Conservation (phyloP, 768 basidiomycete species). For the Boletus rex-veris region DNA sequence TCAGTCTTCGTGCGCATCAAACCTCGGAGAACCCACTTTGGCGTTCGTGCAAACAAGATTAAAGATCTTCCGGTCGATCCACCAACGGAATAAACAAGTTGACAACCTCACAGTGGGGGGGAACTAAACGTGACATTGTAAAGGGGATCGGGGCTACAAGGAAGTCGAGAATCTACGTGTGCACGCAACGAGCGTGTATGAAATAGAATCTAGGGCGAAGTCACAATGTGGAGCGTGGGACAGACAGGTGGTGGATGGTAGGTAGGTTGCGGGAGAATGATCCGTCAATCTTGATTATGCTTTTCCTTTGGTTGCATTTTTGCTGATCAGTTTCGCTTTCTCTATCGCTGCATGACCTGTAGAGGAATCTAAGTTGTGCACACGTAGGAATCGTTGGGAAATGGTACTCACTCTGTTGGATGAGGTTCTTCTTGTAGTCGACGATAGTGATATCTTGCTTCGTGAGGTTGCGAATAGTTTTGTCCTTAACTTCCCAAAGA, state of each 20-base stretch:
- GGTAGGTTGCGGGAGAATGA: neutral
- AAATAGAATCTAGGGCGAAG: conserved; percentile 11
- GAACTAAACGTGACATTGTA: conserved; percentile 16
- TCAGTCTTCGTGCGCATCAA: conserved; percentile 15
- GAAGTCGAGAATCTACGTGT: conserved; percentile 8
- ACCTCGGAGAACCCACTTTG: conserved; percentile 27
- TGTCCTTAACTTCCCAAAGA: conserved; percentile 97
- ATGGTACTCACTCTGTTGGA: conserved; percentile 63
- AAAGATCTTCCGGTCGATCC: conserved; percentile 22
- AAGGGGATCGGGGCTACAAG: conserved; percentile 13
- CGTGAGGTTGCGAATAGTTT: conserved; percentile 89
- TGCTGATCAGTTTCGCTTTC: conserved; percentile 91
- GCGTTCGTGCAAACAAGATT: conserved; percentile 3
- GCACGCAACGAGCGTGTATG: conserved; percentile 13
- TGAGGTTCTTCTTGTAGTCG: conserved; percentile 87
- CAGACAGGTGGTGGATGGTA: conserved; percentile 5
- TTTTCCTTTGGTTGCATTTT: conserved; percentile 69
- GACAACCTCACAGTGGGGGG: conserved; percentile 7
- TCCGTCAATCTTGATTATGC: conserved; percentile 36
- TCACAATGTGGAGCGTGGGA: conserved; percentile 5
- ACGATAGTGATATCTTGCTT: conserved; percentile 88
- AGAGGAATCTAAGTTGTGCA: conserved; percentile 5
- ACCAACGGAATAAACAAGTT: conserved; percentile 5
- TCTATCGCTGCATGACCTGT: conserved; percentile 82
- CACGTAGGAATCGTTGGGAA: neutral